A percentile compares a stretch with the other conserved stretches of the same genome.
Evolutionary conservation across 768 basidiomycete genomes (phyloP).

Genomic region (Mycena amicta): DNA sequence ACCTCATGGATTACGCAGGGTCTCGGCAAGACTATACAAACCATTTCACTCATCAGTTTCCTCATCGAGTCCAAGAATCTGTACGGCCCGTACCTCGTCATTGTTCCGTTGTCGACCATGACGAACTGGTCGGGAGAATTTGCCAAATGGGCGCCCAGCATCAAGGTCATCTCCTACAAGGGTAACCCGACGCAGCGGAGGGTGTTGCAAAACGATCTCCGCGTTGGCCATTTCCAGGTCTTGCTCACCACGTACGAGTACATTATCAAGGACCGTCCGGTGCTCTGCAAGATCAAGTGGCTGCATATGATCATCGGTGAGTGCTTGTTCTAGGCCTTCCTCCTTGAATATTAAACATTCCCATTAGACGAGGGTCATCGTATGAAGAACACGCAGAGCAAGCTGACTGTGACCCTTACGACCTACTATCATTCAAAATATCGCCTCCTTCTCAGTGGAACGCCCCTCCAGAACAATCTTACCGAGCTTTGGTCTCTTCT

Average conservation of each 20-base stretch:
- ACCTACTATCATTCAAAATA: constrained; percentile 92
- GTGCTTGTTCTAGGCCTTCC: too few relatives aligned
- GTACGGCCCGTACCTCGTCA: constrained; percentile 93
- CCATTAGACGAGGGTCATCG: constrained; percentile 88
- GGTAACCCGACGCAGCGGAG: constrained; percentile 87
- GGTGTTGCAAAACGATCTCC: constrained; percentile 74
- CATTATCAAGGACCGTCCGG: constrained; percentile 94
- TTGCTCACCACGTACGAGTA: constrained; percentile 95
- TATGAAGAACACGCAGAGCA: constrained; percentile 94
- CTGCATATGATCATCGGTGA: constrained; percentile 95
- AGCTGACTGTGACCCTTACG: constrained; percentile 86
- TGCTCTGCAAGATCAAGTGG: constrained; percentile 91
- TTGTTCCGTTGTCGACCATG: constrained; percentile 94
- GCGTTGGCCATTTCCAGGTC: constrained; percentile 86
- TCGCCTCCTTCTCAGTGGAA: constrained; percentile 93
- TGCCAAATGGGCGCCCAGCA: constrained; percentile 91
- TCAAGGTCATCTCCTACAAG: constrained; percentile 84
- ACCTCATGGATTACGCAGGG: constrained; percentile 51
- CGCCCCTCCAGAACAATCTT: constrained; percentile 95
- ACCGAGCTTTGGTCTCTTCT: constrained; percentile 94
- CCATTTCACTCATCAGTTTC: constrained; percentile 93
- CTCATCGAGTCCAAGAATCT: constrained; percentile 90
- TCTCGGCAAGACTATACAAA: constrained; percentile 94
- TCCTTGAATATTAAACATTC: neutral
- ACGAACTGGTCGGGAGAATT: constrained; percentile 98